phyloP scores from a whole-genome alignment of 2,329 filamentous ascomycete genomes.

The Aspergillus neotritici region DNA sequence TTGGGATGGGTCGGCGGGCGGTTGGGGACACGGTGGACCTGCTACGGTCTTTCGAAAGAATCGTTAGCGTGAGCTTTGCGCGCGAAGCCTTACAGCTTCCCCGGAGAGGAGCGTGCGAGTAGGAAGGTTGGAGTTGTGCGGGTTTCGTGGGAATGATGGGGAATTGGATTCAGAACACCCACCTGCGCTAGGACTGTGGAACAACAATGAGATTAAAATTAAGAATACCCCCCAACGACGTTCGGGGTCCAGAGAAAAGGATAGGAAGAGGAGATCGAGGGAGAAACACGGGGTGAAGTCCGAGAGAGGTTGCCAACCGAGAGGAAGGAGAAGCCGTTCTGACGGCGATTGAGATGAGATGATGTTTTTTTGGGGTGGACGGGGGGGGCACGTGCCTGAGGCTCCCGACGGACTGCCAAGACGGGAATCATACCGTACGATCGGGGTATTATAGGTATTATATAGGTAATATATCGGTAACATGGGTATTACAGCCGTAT shows the following conservation, averaged over 20 bases:
- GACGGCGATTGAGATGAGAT: constrained; percentile 21
- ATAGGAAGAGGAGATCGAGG: too few relatives aligned
- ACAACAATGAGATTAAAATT: neutral
- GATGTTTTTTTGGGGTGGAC: constrained; percentile 25
- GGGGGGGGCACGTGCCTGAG: constrained; percentile 20
- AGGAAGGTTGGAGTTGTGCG: too few relatives aligned
- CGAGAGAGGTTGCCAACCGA: constrained; percentile 6
- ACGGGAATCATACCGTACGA: constrained; percentile 16
- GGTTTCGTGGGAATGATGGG: too few relatives aligned
- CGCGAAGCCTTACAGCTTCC: too few relatives aligned
- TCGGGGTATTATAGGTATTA: neutral
- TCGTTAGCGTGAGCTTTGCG: too few relatives aligned
- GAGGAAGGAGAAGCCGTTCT: constrained; percentile 16
- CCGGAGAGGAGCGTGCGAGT: too few relatives aligned
- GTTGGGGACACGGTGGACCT: constrained; percentile 2
- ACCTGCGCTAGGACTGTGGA: too few relatives aligned
- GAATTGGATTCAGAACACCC: too few relatives aligned
- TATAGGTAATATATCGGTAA: too few relatives aligned
- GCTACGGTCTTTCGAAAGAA: too few relatives aligned
- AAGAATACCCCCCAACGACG: neutral
- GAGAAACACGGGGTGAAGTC: neutral
- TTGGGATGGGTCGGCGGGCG: constrained; percentile 3
- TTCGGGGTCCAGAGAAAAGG: too few relatives aligned
- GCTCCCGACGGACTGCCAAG: constrained; percentile 17
- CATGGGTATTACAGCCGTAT: too few relatives aligned